Conservation (phyloP, 164 flowering plant genomes). For the Stephania cephalantha region DNA sequence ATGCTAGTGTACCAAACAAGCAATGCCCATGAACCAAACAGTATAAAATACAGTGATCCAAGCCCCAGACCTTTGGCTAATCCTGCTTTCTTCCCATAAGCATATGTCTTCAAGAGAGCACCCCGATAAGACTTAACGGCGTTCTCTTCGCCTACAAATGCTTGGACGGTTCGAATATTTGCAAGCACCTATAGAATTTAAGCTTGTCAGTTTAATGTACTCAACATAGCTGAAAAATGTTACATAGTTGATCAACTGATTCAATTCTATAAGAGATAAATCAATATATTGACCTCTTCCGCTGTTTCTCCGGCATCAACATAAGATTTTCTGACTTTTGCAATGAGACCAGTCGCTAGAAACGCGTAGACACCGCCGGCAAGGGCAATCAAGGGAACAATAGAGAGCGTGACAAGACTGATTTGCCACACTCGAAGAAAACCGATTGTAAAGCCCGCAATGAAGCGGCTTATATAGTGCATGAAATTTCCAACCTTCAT, state of each 20-base stretch:
- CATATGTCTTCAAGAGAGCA: conserved; percentile 60
- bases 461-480: conserved; percentile 87
- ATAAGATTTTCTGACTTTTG: conserved; percentile 77
- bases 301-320: conserved; percentile 92
- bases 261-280: background rate
- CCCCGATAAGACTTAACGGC: conserved; percentile 59
- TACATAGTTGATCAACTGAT: background rate
- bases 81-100: conserved; percentile 79
- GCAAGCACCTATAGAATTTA: conserved; percentile 57
- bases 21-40: conserved; percentile 93
- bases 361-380: conserved; percentile 91
- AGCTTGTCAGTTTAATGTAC: background rate
- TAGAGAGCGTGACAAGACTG: conserved; percentile 83
- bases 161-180: conserved; percentile 92
- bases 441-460: conserved; percentile 77
- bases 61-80: conserved; percentile 91
- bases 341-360: conserved; percentile 76
- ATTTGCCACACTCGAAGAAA: conserved; percentile 90
- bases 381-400: conserved; percentile 86
- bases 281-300: conserved; percentile 59
- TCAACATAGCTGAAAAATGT: background rate
- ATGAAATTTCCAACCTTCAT: conserved; percentile 84
- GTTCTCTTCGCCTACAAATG: conserved; percentile 88
- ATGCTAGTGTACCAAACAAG: conserved; percentile 93
- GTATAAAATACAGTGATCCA: conserved; percentile 75